A percentile compares a stretch with the other conserved stretches of the same genome.
Conservation (phyloP, 768 basidiomycete species). For the Neoboletus brunneissimus region DNA sequence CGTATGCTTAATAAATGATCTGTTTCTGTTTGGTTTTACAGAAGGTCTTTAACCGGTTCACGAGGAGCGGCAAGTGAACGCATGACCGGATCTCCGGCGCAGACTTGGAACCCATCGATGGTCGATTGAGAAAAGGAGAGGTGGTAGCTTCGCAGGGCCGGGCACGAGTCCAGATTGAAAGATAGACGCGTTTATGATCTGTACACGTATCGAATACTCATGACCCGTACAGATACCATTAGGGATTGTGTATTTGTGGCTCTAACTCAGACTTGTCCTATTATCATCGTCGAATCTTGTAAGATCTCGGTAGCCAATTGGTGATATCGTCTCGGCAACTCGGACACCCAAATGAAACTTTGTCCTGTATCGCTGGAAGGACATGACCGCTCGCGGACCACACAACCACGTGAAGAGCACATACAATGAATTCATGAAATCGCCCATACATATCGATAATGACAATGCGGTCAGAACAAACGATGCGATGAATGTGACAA, state of each 20-base stretch:
- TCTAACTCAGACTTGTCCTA: neutral
- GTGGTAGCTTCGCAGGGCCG: neutral
- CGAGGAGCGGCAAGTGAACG: slow-evolving; percentile 24
- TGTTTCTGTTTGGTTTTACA: slow-evolving; percentile 14
- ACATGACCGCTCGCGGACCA: neutral
- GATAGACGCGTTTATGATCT: neutral
- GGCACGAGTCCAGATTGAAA: neutral
- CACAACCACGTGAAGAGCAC: neutral
- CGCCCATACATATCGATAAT: slow-evolving; percentile 28
- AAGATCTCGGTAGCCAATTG: no score
- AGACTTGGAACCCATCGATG: neutral
- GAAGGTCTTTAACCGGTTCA: slow-evolving; percentile 29
- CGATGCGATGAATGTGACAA: neutral
- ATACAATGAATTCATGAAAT: slow-evolving; percentile 11
- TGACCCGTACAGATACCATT: neutral
- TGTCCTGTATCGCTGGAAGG: neutral
- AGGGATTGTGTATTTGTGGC: neutral
- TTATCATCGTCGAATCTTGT: neutral
- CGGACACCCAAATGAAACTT: neutral
- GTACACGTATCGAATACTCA: neutral
- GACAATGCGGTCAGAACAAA: slow-evolving; percentile 1
- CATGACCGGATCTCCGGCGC: neutral
- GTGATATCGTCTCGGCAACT: neutral
- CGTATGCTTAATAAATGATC: slow-evolving; percentile 24
- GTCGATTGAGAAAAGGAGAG: neutral